Conservation (phyloP, 164 flowering plant species). For the Chloranthus sessilifolius region DNA sequence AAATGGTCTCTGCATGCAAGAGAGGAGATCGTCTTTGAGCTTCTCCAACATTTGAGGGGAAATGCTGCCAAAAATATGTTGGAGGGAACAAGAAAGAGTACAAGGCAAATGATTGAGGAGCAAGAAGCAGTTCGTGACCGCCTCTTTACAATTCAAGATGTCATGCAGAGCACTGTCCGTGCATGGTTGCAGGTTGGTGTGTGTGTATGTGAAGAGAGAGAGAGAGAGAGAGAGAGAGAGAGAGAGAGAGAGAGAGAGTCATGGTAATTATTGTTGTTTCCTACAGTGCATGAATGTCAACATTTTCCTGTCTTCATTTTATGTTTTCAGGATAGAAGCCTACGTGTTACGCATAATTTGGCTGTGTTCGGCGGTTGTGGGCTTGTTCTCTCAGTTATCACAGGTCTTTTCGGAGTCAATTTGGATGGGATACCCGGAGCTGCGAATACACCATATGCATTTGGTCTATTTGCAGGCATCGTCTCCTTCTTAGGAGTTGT, state of each 20-base stretch:
- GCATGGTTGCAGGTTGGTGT: slow-evolving; percentile 85
- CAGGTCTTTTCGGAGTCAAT: slow-evolving; percentile 92
- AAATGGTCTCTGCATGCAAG: slow-evolving; percentile 99
- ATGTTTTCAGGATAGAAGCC: slow-evolving; percentile 75
- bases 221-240: background rate
- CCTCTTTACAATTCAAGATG: slow-evolving; percentile 95
- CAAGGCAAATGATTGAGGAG: slow-evolving; percentile 94
- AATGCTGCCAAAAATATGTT: slow-evolving; percentile 41
- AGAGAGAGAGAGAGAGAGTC: background rate
- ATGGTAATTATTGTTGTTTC: background rate
- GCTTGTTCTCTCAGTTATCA: slow-evolving; percentile 76
- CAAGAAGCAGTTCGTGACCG: slow-evolving; percentile 99
- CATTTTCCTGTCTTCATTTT: too few relatives aligned
- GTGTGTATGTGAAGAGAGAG: background rate
- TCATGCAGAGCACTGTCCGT: slow-evolving; percentile 87
- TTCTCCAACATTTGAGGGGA: slow-evolving; percentile 76
- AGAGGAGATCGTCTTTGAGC: slow-evolving; percentile 92
- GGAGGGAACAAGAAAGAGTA: slow-evolving; percentile 72
- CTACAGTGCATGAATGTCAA: too few relatives aligned
- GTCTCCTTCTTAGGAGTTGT: slow-evolving; percentile 50
- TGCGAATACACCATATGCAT: slow-evolving; percentile 68
- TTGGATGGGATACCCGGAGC: slow-evolving; percentile 96
- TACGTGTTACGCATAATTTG: slow-evolving; percentile 78
- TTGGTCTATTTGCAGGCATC: slow-evolving; percentile 61
- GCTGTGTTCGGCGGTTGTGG: slow-evolving; percentile 93